These are phyloP conservation scores for Pulveroboletus sp. DNA, from an alignment of 768 basidiomycete genomes.

Conservation along the genomic window DNA sequence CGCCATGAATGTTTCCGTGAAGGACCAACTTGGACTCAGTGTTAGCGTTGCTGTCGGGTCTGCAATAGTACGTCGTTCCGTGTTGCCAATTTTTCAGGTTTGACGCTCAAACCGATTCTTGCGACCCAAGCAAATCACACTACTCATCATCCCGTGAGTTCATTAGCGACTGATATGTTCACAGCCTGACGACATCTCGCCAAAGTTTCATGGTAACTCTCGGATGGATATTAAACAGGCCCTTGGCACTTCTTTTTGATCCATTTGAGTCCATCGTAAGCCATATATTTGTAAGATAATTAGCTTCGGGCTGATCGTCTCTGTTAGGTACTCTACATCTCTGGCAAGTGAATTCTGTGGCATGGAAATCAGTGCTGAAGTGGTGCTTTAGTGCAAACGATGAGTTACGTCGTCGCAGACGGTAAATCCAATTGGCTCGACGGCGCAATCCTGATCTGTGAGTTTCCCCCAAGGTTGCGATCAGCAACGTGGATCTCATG, in stretches of 20 bases:
- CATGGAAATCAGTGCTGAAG: constrained; percentile 19
- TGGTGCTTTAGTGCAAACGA: constrained; percentile 59
- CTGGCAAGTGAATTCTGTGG: constrained; percentile 35
- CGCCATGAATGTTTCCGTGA: constrained; percentile 84
- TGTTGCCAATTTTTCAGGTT: not conserved
- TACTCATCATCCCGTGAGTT: constrained; percentile 79
- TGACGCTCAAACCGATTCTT: not conserved
- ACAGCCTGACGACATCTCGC: constrained; percentile 4
- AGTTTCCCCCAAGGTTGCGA: constrained; percentile 18
- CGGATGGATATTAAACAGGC: constrained; percentile 80
- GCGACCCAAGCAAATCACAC: constrained; percentile 62
- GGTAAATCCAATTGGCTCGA: constrained; percentile 85
- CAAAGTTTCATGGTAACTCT: constrained; percentile 65
- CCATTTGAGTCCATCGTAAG: constrained; percentile 77
- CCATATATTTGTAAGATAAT: not conserved
- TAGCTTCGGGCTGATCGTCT: constrained; percentile 7
- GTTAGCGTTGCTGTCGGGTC: constrained; percentile 82
- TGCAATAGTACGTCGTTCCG: constrained; percentile 50
- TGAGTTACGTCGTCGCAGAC: constrained; percentile 77
- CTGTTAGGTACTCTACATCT: constrained; percentile 33
- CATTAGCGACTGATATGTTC: not conserved
- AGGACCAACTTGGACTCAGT: constrained; percentile 76
- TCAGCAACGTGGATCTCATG: not conserved
- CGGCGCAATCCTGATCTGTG: constrained; percentile 67
- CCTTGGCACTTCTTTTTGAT: constrained; percentile 78